Conservation (phyloP, 2,329 filamentous ascomycete genomes). For the Trichoderma sp. region DNA sequence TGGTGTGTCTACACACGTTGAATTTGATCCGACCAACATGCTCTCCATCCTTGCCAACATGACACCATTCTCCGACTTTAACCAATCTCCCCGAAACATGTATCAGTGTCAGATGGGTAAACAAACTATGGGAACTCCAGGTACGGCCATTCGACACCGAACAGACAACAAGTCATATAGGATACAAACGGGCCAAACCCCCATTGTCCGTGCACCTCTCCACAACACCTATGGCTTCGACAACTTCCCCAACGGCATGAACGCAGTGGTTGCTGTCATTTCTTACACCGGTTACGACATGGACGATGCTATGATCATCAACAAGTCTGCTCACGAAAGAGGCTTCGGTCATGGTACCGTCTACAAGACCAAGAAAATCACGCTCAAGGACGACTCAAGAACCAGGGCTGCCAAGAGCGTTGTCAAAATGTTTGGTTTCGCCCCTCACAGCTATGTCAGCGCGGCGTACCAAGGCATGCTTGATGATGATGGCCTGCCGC, state of each 20-base stretch:
- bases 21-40: constrained; percentile 92
- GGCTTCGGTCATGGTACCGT: constrained; percentile 95
- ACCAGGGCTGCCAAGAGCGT: constrained; percentile 65
- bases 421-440: constrained; percentile 86
- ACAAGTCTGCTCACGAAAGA: constrained; percentile 93
- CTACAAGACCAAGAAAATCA: constrained; percentile 94
- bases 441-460: constrained; percentile 70
- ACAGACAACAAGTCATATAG: constrained; percentile 98
- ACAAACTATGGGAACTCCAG: constrained; percentile 97
- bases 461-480: constrained; percentile 68
- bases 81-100: constrained; percentile 98
- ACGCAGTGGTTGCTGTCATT: constrained; percentile 94
- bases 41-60: constrained; percentile 97
- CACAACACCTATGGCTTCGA: constrained; percentile 97
- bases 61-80: constrained; percentile 98
- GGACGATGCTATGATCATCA: constrained; percentile 99
- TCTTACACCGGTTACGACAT: constrained; percentile 99
- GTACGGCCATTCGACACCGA: constrained; percentile 76
- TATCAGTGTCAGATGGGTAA: constrained; percentile 99
- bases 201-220: constrained; percentile 84
- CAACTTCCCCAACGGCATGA: constrained; percentile 96
- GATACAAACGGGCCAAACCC: constrained; percentile 92
- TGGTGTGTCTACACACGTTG: constrained; percentile 89
- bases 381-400: constrained; percentile 75
- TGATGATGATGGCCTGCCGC: constrained; percentile 83